Percentiles rank a stretch among this genome's conserved stretches.
These are phyloP conservation scores for Flaveria bidentis DNA, from an alignment of 129 eudicot genomes.

Conservation along the genomic window DNA sequence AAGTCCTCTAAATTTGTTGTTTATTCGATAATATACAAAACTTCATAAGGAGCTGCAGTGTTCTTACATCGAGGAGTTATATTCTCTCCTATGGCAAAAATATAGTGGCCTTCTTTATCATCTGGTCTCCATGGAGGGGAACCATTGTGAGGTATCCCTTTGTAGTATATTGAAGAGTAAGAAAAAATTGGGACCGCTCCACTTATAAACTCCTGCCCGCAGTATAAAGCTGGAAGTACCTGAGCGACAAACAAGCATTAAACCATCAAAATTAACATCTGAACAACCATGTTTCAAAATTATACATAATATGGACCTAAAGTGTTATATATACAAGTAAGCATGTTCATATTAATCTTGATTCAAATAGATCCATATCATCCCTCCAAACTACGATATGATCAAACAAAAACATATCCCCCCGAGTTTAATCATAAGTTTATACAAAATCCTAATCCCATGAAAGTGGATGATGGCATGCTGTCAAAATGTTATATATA, in stretches of 20 bases:
- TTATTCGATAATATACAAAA: background rate
- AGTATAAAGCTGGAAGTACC: constrained; percentile 66
- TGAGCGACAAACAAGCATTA: constrained; percentile 35
- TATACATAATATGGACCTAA: background rate
- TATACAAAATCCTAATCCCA: background rate
- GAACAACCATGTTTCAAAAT: background rate
- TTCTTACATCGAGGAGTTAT: constrained; percentile 78
- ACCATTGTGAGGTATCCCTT: constrained; percentile 65
- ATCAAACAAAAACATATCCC: constrained; percentile 6
- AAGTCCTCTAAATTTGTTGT: background rate
- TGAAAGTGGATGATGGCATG: background rate
- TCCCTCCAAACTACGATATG: background rate
- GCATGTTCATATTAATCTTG: constrained; percentile 5
- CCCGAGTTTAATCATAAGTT: background rate
- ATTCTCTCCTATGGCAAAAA: constrained; percentile 70
- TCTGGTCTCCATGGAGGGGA: constrained; percentile 92
- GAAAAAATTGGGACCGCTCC: constrained; percentile 59
- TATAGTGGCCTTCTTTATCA: constrained; percentile 86
- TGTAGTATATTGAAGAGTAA: constrained; percentile 71
- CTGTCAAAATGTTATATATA: background rate
- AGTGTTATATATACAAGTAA: background rate
- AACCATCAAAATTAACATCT: background rate
- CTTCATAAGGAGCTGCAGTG: background rate
- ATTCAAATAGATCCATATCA: background rate
- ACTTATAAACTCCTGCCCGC: constrained; percentile 56